These are phyloP conservation scores for Pyrenophora seminiperda DNA, from an alignment of 2,329 filamentous ascomycete species.

Conservation along the genomic window DNA sequence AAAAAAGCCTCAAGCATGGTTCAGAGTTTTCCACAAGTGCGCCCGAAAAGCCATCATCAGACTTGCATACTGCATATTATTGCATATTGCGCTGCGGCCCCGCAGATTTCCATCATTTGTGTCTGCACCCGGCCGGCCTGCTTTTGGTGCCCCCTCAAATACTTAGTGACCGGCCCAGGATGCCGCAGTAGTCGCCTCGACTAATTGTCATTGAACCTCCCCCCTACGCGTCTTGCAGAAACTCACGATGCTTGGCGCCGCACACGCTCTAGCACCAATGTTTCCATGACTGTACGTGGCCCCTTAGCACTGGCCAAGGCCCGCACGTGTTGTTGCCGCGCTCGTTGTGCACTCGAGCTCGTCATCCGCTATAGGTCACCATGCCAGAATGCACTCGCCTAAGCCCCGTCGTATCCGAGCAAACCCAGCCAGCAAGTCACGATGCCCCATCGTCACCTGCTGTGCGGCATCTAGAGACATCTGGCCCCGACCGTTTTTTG, in stretches of 20 bases:
- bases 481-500: too few relatives aligned
- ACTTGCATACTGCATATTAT: background rate
- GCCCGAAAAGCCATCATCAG: conserved; percentile 5
- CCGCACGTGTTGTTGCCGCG: conserved; percentile 31
- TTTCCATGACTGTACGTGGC: conserved; percentile 36
- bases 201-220: background rate
- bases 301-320: conserved; percentile 27
- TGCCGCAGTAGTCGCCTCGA: conserved; percentile 9
- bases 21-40: conserved; percentile 31
- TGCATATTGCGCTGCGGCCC: conserved; percentile 8
- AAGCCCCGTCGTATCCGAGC: conserved; percentile 20
- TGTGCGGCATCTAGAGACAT: too few relatives aligned
- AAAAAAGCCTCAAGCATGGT: conserved; percentile 23
- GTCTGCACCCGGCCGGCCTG: background rate
- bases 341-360: conserved; percentile 9
- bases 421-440: conserved; percentile 3
- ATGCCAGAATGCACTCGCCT: conserved; percentile 21
- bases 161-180: background rate
- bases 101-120: conserved; percentile 17
- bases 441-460: too few relatives aligned
- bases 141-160: background rate
- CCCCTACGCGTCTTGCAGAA: conserved; percentile 20
- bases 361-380: conserved; percentile 16
- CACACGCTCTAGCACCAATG: conserved; percentile 5
- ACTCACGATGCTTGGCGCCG: conserved; percentile 40